Conservation (phyloP, 2,329 filamentous ascomycete genomes). For the Fusarium avenaceum region DNA sequence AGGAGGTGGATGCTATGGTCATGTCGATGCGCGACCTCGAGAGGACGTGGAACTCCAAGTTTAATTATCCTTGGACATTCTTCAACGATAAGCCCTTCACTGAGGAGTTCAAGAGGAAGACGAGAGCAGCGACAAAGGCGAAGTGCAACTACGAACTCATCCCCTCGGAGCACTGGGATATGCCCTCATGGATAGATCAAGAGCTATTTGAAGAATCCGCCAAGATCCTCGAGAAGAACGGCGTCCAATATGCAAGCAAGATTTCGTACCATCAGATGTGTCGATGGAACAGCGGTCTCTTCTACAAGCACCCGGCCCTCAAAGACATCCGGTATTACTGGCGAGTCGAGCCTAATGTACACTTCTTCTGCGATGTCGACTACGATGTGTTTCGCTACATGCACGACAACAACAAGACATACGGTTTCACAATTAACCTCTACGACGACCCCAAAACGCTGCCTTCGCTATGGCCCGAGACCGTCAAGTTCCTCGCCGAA, state of each 20-base stretch:
- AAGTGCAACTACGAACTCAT: conserved; percentile 89
- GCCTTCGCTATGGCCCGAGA: conserved; percentile 94
- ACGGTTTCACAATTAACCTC: conserved; percentile 97
- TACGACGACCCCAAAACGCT: conserved; percentile 93
- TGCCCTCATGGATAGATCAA: conserved; percentile 91
- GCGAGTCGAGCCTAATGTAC: conserved; percentile 98
- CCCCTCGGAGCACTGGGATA: conserved; percentile 94
- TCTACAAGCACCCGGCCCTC: conserved; percentile 95
- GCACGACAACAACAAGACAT: conserved; percentile 98
- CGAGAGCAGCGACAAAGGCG: conserved; percentile 85
- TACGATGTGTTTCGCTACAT: conserved; percentile 99
- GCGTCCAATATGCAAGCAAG: conserved; percentile 91
- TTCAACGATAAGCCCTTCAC: conserved; percentile 97
- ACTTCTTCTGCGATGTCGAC: conserved; percentile 99
- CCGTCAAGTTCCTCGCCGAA: conserved; percentile 86
- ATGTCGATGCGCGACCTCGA: conserved; percentile 93
- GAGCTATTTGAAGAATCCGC: conserved; percentile 89
- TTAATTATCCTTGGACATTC: conserved; percentile 99
- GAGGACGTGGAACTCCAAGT: conserved; percentile 96
- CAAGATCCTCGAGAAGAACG: conserved; percentile 82
- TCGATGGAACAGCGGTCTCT: conserved; percentile 97
- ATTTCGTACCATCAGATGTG: conserved; percentile 99
- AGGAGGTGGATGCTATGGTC: conserved; percentile 86
- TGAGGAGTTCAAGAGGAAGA: conserved; percentile 90
- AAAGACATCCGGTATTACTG: conserved; percentile 91